phyloP scores from a whole-genome alignment of 345 rosid genomes.

The Streptanthus diversifolius region DNA sequence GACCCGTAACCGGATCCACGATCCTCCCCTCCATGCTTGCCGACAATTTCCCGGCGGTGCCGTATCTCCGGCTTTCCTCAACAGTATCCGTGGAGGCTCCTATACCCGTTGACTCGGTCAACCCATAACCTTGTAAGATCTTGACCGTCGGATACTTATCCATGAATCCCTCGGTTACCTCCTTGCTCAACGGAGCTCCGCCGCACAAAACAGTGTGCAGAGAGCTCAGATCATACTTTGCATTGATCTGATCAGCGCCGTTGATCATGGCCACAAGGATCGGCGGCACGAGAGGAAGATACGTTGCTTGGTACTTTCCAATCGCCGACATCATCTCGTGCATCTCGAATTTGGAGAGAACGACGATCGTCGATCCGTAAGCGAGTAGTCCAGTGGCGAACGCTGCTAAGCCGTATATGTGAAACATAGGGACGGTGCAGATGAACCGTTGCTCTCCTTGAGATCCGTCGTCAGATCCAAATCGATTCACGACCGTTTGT shows the following conservation, averaged over 20 bases:
- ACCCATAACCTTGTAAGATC: slow-evolving; percentile 76
- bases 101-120: slow-evolving; percentile 69
- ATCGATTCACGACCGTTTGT: slow-evolving; percentile 23
- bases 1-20: slow-evolving; percentile 59
- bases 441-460: slow-evolving; percentile 50
- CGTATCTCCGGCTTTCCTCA: slow-evolving; percentile 71
- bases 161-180: slow-evolving; percentile 60
- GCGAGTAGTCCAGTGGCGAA: slow-evolving; percentile 76
- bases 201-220: slow-evolving; percentile 54
- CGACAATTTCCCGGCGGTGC: slow-evolving; percentile 67
- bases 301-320: slow-evolving; percentile 54
- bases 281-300: slow-evolving; percentile 82
- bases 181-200: slow-evolving; percentile 87
- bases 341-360: slow-evolving; percentile 78
- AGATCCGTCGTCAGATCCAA: slow-evolving; percentile 48
- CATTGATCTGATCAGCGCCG: slow-evolving; percentile 46
- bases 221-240: slow-evolving; percentile 64
- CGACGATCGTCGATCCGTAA: slow-evolving; percentile 61
- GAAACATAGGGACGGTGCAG: slow-evolving; percentile 97
- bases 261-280: slow-evolving; percentile 66
- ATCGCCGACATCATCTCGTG: slow-evolving; percentile 70
- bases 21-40: slow-evolving; percentile 72
- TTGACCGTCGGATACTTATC: slow-evolving; percentile 53
- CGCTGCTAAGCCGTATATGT: slow-evolving; percentile 77
- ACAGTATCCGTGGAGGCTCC: slow-evolving; percentile 63